Percentiles rank a stretch among this genome's conserved stretches.
Conservation (phyloP, 768 basidiomycete species). For the Phlebiopsis flavidoalba region DNA sequence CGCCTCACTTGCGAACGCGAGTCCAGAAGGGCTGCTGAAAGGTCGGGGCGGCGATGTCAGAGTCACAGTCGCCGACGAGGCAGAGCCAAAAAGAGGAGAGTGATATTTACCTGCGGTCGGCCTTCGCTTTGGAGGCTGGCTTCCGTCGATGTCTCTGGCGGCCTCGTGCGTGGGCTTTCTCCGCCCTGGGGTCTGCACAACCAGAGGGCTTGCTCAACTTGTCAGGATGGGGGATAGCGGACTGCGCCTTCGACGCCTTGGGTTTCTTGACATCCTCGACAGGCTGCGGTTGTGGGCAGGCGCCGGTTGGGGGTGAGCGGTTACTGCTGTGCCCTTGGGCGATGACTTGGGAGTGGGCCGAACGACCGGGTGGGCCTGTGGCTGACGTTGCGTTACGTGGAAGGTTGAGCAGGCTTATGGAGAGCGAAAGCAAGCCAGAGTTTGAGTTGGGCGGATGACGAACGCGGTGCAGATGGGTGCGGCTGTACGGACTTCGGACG, state of each 20-base stretch:
- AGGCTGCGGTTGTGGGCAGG: constrained; percentile 19
- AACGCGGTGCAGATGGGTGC: constrained; percentile 71
- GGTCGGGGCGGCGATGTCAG: neutral
- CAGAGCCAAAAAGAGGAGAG: constrained; percentile 25
- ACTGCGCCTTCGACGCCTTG: constrained; percentile 19
- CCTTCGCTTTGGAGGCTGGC: constrained; percentile 36
- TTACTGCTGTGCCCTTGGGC: constrained; percentile 32
- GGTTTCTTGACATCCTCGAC: constrained; percentile 23
- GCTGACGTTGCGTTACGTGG: constrained; percentile 30
- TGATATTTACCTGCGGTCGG: constrained; percentile 36
- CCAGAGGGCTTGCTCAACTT: constrained; percentile 14
- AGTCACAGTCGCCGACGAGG: neutral
- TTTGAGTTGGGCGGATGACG: constrained; percentile 65
- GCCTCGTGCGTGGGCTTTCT: constrained; percentile 29
- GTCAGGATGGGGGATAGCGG: constrained; percentile 6
- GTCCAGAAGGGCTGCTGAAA: constrained; percentile 42
- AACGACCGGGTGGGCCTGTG: constrained; percentile 31
- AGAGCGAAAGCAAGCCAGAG: constrained; percentile 66
- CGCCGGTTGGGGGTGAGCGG: constrained; percentile 23
- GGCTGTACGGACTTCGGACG: constrained; percentile 43
- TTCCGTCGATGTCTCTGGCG: constrained; percentile 34
- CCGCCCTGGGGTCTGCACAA: constrained; percentile 5
- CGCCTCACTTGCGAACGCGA: constrained; percentile 40
- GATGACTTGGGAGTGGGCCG: constrained; percentile 30
- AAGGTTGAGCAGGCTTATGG: constrained; percentile 45